Percentiles rank a stretch among this genome's conserved stretches.
Evolutionary conservation across 2,329 filamentous ascomycete species (phyloP).

Genomic region (Pseudophaeomoniella oleicola): DNA sequence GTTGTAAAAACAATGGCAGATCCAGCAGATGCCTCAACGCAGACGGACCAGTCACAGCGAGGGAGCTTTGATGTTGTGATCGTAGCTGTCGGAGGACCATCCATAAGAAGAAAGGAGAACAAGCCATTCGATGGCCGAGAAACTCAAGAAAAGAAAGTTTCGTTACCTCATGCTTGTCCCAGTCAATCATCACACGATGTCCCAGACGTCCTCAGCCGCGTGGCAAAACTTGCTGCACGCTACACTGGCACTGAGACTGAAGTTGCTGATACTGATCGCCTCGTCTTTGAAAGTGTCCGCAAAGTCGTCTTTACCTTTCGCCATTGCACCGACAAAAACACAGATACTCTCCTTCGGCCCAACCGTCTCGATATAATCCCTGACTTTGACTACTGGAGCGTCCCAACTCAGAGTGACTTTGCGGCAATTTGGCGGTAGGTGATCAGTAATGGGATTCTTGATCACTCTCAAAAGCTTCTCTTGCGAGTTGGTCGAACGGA

Average conservation of each 20-base stretch:
- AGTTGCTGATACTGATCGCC: conserved; percentile 97
- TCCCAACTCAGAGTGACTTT: conserved; percentile 97
- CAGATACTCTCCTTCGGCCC: conserved; percentile 81
- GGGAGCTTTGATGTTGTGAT: conserved; percentile 59
- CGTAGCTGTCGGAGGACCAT: conserved; percentile 29
- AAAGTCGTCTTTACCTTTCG: conserved; percentile 90
- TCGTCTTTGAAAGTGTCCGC: conserved; percentile 91
- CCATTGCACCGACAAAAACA: conserved; percentile 97
- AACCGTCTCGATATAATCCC: conserved; percentile 74
- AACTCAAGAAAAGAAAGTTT: conserved; percentile 9
- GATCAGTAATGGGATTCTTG: conserved; percentile 94
- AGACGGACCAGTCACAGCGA: conserved; percentile 24
- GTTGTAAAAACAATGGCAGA: conserved; percentile 73
- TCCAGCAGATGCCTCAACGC: conserved; percentile 50
- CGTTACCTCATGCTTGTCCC: conserved; percentile 14
- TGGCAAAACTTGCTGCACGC: conserved; percentile 99
- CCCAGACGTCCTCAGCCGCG: conserved; percentile 91
- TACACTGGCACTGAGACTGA: conserved; percentile 90
- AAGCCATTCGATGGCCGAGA: neutral
- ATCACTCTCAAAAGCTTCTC: conserved; percentile 97
- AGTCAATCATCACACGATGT: conserved; percentile 55
- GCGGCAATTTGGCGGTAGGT: conserved; percentile 89
- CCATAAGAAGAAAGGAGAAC: conserved; percentile 5
- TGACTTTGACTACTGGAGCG: conserved; percentile 68
- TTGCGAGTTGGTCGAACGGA: conserved; percentile 89